Conservation (phyloP, 192 early-diverging fungal species). For the Coemansia sp. region DNA sequence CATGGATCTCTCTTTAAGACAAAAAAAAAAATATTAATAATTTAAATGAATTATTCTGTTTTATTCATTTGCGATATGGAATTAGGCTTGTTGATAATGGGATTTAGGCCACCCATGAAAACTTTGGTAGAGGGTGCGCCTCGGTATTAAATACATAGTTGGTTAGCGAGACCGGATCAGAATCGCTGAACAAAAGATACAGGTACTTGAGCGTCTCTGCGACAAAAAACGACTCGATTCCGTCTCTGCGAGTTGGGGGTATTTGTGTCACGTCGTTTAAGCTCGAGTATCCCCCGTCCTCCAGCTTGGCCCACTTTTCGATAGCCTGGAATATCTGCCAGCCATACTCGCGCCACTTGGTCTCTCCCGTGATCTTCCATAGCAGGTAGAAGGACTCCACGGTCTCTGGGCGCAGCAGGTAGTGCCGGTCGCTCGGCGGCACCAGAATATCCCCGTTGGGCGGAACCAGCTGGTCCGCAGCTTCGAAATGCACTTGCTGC, state of each 20-base stretch:
- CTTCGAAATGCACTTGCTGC: neutral
- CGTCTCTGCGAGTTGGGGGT: slow-evolving; percentile 27
- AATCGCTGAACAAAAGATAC: slow-evolving; percentile 75
- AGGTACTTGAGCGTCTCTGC: slow-evolving; percentile 95
- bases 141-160: slow-evolving; percentile 93
- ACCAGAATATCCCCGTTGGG: slow-evolving; percentile 37
- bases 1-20: neutral
- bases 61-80: neutral
- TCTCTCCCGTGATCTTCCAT: slow-evolving; percentile 79
- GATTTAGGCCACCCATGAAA: slow-evolving; percentile 9
- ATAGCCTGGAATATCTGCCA: slow-evolving; percentile 83
- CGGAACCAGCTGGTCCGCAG: slow-evolving; percentile 11
- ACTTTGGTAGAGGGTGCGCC: slow-evolving; percentile 73
- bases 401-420: slow-evolving; percentile 83
- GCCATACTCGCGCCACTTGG: slow-evolving; percentile 68
- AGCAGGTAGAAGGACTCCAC: slow-evolving; percentile 84
- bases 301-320: slow-evolving; percentile 66
- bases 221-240: slow-evolving; percentile 74
- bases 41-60: neutral
- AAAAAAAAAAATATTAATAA: neutral
- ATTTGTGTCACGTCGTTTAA: slow-evolving; percentile 31
- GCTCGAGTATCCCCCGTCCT: slow-evolving; percentile 59
- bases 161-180: slow-evolving; percentile 64
- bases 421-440: slow-evolving; percentile 15
- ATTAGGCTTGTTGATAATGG: too few species aligned